These are phyloP conservation scores for Aegilops bicornis DNA, from an alignment of 176 grass and related monocot species.

Conservation along the genomic window DNA sequence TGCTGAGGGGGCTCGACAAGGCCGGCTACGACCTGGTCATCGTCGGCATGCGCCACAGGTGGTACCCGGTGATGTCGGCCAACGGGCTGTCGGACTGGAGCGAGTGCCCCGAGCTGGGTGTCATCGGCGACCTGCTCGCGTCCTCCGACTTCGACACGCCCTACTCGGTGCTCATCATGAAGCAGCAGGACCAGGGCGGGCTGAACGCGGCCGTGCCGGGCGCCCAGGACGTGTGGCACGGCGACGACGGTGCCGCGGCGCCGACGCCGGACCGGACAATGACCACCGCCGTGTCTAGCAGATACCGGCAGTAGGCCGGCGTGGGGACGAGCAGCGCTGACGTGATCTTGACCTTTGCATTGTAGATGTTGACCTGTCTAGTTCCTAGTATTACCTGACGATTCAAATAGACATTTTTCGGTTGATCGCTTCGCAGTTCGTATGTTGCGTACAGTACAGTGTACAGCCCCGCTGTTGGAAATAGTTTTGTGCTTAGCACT, in stretches of 20 bases:
- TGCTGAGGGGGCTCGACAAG: conserved; percentile 47
- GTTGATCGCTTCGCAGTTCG: background rate
- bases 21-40: conserved; percentile 71
- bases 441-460: background rate
- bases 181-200: conserved; percentile 86
- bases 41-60: conserved; percentile 71
- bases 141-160: conserved; percentile 66
- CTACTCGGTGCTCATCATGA: conserved; percentile 79
- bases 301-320: background rate
- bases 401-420: conserved; percentile 16
- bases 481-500: background rate
- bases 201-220: conserved; percentile 42
- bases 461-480: too few species aligned
- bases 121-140: conserved; percentile 78
- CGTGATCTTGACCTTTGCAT: background rate
- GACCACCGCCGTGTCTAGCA: conserved; percentile 14
- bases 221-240: conserved; percentile 31
- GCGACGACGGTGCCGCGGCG: conserved; percentile 6
- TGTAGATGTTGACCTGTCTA: conserved; percentile 5
- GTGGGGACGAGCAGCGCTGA: background rate
- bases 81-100: conserved; percentile 69
- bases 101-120: conserved; percentile 79
- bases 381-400: background rate
- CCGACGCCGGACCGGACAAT: background rate
- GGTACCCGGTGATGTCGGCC: conserved; percentile 58